Base-by-base conservation (phyloP, 2,329 filamentous ascomycete genomes). In the Didymella exigua region DNA sequence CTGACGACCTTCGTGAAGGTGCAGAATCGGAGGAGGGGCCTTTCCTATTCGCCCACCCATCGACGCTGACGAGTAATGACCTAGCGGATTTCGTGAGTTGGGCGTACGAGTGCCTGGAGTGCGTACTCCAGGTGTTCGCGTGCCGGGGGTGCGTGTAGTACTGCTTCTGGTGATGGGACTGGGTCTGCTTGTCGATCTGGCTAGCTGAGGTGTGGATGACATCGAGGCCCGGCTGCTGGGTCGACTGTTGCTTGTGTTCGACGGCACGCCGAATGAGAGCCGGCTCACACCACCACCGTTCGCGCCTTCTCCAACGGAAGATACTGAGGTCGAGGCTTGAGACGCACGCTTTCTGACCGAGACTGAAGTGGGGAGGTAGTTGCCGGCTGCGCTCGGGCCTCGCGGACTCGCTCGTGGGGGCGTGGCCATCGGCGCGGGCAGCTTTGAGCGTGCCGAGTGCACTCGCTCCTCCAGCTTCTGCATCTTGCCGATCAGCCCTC, bases 401-500 rank as follows among this genome's bases (percentile, higher is more conserved):
- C 90, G 85, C 19, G 93, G 91, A n/a, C 92, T 96, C 4, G 84
- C 83, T 42, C 88, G 86, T 16, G 93, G 91, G 4, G 93, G 92
- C 0, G 89, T 95, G 49, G 81, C 83, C 7, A 86, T 82, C 2
- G 93, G 91, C 1, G 89, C 91, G 2, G 95, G 95, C 18, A 99
- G 84, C 76, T 95, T 96, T 33, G 93, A 97, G 64, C 92, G 87
- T 16, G 89, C 95, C 21, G 89, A 91, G 58, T 98, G 92, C 9
- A 99, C 93, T 38, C 95, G 86, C 60, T 95, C 91, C 75, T 98
- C 95, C 58, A 99, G 87, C 63, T 91, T 90, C 76, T 97, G 91
- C 92, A 98, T 97, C 77, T 98, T 95, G 24, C 91, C 93, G 54
- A 96, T 96, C 61, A 99, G 86, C 26, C 89, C 89, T 61, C 93